These are phyloP conservation scores for Solanum bulbocastanum DNA, from an alignment of 257 asterid species.

Conservation along the genomic window DNA sequence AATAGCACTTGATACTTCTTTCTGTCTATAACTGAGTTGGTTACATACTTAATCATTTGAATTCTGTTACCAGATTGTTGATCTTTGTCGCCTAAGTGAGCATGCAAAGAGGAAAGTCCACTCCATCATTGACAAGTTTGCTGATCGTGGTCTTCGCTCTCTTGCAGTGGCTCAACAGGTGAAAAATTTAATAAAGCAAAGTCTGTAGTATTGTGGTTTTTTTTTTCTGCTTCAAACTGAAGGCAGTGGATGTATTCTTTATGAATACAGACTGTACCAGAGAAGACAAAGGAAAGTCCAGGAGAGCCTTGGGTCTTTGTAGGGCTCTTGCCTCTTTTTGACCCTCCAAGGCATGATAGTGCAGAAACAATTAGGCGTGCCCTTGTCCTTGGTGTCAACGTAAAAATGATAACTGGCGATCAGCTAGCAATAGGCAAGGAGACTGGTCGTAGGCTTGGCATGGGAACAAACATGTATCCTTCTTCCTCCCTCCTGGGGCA, in stretches of 20 bases:
- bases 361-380: slow-evolving; percentile 49
- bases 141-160: slow-evolving; percentile 55
- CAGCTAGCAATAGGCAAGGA: slow-evolving; percentile 36
- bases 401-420: slow-evolving; percentile 55
- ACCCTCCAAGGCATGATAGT: slow-evolving; percentile 55
- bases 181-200: neutral
- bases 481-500: slow-evolving; percentile 42
- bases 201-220: neutral
- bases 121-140: slow-evolving; percentile 38
- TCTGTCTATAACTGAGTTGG: neutral
- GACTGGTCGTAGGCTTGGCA: slow-evolving; percentile 42
- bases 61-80: slow-evolving; percentile 21
- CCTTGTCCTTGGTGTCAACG: slow-evolving; percentile 44
- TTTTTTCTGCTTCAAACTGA: neutral
- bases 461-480: slow-evolving; percentile 48
- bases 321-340: slow-evolving; percentile 52
- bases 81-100: slow-evolving; percentile 24
- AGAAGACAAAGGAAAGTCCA: slow-evolving; percentile 36
- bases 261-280: slow-evolving; percentile 33
- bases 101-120: slow-evolving; percentile 27
- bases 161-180: slow-evolving; percentile 49
- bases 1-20: neutral
- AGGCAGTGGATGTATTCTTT: neutral
- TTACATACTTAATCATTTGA: neutral
- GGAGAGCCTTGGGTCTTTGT: slow-evolving; percentile 50